A percentile compares a stretch with the other conserved stretches of the same genome.
Evolutionary conservation across 2,329 filamentous ascomycete genomes (phyloP).

Genomic region (Thelonectria rubi): DNA sequence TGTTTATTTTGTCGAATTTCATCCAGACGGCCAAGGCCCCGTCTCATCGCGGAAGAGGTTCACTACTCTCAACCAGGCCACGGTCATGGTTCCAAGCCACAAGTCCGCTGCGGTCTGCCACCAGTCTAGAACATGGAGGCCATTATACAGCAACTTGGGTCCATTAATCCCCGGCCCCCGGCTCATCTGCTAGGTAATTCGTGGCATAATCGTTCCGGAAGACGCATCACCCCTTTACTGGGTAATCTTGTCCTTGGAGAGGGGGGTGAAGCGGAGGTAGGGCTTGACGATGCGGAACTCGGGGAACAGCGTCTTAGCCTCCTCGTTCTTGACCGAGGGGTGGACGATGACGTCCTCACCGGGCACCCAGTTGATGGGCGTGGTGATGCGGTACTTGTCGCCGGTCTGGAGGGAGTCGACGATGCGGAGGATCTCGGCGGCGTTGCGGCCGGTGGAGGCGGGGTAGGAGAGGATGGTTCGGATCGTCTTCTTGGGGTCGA

Average conservation of each 20-base stretch:
- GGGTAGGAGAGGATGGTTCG: conserved; percentile 93
- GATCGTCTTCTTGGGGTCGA: conserved; percentile 93
- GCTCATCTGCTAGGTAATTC: not conserved
- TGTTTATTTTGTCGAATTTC: not conserved
- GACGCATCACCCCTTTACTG: not conserved
- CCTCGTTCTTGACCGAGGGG: conserved; percentile 81
- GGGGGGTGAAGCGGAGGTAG: conserved; percentile 77
- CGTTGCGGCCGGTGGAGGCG: conserved; percentile 87
- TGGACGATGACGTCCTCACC: conserved; percentile 95
- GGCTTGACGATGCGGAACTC: conserved; percentile 75
- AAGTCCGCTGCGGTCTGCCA: not conserved
- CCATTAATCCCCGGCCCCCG: not conserved
- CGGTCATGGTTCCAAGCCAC: not conserved
- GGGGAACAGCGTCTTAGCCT: conserved; percentile 89
- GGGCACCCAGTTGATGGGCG: conserved; percentile 88
- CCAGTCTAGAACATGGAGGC: not conserved
- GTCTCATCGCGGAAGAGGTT: not conserved
- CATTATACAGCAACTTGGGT: not conserved
- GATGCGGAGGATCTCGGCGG: conserved; percentile 79
- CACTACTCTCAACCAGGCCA: not conserved
- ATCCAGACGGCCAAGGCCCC: not conserved
- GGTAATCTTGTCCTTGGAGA: conserved; percentile 61
- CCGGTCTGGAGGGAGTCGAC: conserved; percentile 83
- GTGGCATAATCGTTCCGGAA: not conserved
- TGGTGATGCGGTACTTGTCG: conserved; percentile 88